These are phyloP conservation scores for Phytopythium oedochilum DNA, from an alignment of 352 stramenopile genomes.

Conservation along the genomic window DNA sequence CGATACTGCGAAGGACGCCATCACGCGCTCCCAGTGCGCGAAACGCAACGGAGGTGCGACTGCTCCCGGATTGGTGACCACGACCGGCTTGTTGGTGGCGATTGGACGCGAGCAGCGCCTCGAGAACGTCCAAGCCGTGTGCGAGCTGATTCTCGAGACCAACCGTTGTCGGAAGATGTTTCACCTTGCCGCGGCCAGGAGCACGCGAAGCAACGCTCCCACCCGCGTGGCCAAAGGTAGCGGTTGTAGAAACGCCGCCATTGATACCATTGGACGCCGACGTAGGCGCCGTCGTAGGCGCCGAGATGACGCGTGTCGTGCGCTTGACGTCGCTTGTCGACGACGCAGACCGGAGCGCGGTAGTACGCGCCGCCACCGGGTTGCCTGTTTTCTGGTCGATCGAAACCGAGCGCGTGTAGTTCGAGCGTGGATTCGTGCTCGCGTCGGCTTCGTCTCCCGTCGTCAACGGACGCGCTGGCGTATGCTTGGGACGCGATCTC, in stretches of 20 bases:
- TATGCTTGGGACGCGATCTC: slow-evolving; percentile 1
- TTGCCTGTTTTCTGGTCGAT: background rate
- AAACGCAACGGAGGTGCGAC: slow-evolving; percentile 44
- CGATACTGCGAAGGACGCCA: slow-evolving; percentile 61
- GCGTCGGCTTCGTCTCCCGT: slow-evolving; percentile 3
- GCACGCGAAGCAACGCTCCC: slow-evolving; percentile 10
- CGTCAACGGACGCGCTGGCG: background rate
- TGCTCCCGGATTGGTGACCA: slow-evolving; percentile 2
- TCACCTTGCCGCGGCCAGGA: slow-evolving; percentile 28
- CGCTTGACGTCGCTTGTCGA: slow-evolving; percentile 13
- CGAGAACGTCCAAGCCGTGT: slow-evolving; percentile 56
- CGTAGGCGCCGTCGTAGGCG: slow-evolving; percentile 12
- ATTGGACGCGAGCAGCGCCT: slow-evolving; percentile 43
- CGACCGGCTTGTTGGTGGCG: background rate
- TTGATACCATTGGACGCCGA: slow-evolving; percentile 1
- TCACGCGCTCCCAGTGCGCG: slow-evolving; percentile 44
- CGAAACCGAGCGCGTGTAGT: slow-evolving; percentile 6
- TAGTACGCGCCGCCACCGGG: background rate
- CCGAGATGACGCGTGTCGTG: slow-evolving; percentile 17
- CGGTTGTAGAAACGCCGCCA: background rate
- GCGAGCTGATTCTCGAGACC: slow-evolving; percentile 74
- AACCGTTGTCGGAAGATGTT: slow-evolving; percentile 65
- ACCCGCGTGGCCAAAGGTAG: background rate
- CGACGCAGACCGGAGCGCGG: background rate
- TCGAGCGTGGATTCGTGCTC: slow-evolving; percentile 1